Evolutionary conservation across 306 rosid genomes (phyloP).

Genomic region (Fragaria nilgerrensis): DNA sequence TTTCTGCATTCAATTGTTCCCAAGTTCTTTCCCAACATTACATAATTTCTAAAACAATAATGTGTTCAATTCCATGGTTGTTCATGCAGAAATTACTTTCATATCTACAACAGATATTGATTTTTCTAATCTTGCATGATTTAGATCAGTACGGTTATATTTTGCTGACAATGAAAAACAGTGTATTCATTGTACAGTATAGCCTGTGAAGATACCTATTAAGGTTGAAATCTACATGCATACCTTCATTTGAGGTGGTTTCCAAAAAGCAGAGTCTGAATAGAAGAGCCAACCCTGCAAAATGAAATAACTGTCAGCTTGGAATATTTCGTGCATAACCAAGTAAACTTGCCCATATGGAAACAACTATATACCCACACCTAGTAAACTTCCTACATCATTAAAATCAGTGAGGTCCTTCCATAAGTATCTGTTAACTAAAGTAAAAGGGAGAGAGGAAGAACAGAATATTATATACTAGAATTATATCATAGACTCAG

Average conservation of each 20-base stretch:
- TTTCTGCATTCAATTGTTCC: not conserved
- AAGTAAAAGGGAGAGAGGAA: not conserved
- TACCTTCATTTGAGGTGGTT: constrained; percentile 94
- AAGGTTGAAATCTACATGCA: constrained; percentile 17
- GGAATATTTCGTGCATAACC: constrained; percentile 1
- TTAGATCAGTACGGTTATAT: not conserved
- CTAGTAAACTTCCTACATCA: not conserved
- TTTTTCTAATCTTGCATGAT: not conserved
- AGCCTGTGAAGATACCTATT: not conserved
- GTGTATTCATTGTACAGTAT: not conserved
- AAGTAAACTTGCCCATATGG: not conserved
- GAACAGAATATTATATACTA: not conserved
- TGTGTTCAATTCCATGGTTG: not conserved
- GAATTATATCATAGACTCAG: constrained; percentile 5
- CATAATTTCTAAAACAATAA: not conserved
- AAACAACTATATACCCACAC: not conserved
- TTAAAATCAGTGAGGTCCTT: constrained; percentile 1
- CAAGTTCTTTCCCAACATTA: not conserved
- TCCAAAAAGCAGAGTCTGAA: constrained; percentile 80
- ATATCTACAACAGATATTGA: not conserved
- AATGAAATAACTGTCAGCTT: constrained; percentile 26
- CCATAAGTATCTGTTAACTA: not conserved
- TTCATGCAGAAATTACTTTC: not conserved
- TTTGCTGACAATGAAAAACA: not conserved
- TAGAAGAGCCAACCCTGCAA: constrained; percentile 97